These are phyloP conservation scores for Lactarius evosmus DNA, from an alignment of 768 basidiomycete species.

Conservation along the genomic window DNA sequence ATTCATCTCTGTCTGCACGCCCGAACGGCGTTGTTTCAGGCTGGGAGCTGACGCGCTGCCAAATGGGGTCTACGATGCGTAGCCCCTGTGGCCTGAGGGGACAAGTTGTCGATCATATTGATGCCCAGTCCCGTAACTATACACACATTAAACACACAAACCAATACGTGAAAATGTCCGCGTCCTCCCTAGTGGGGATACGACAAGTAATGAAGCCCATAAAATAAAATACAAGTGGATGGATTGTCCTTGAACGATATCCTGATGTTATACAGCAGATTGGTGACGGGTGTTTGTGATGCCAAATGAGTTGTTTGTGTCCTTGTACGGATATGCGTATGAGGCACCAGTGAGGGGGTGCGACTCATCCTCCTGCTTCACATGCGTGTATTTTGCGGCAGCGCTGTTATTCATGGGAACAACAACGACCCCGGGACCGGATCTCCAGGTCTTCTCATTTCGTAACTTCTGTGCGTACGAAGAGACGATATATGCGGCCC, in stretches of 20 bases:
- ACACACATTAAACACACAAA: not conserved
- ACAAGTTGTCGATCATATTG: not conserved
- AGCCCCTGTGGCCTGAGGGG: too few species aligned
- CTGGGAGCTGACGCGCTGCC: too few species aligned
- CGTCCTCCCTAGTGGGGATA: not conserved
- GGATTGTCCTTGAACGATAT: not conserved
- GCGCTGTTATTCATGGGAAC: not conserved
- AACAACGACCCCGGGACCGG: not conserved
- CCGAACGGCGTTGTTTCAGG: too few species aligned
- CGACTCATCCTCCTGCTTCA: slow-evolving; percentile 1
- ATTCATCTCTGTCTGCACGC: too few species aligned
- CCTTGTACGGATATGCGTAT: slow-evolving; percentile 19
- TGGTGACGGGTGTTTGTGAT: not conserved
- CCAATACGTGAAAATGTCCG: not conserved
- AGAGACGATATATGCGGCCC: slow-evolving; percentile 23
- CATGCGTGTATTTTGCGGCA: slow-evolving; percentile 11
- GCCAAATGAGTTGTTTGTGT: slow-evolving; percentile 12
- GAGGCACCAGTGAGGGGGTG: slow-evolving; percentile 3
- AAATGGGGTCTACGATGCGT: too few species aligned
- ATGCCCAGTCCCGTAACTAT: not conserved
- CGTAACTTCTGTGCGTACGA: slow-evolving; percentile 14
- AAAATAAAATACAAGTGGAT: not conserved
- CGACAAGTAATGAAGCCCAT: not conserved
- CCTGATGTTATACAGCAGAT: not conserved
- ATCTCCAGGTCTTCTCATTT: slow-evolving; percentile 8